These are phyloP conservation scores for Picochlorum sp. DNA, from an alignment of 139 green algal species.

Conservation along the genomic window DNA sequence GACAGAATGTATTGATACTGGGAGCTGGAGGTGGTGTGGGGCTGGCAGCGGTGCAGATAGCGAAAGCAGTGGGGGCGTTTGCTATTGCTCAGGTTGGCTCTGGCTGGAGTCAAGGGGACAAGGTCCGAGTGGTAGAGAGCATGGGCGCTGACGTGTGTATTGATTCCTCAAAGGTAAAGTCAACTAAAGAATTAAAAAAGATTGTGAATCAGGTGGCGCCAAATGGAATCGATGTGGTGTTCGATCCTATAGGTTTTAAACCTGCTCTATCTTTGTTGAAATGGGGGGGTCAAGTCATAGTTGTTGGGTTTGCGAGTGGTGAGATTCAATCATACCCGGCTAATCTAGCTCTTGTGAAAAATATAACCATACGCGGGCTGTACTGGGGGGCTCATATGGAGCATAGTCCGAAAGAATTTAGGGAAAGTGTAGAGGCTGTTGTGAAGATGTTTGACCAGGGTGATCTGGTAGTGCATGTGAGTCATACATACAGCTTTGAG, in stretches of 20 bases:
- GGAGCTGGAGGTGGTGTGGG: slow-evolving; percentile 77
- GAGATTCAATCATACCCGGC: slow-evolving; percentile 55
- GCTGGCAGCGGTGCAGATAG: slow-evolving; percentile 66
- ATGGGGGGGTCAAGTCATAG: slow-evolving; percentile 66
- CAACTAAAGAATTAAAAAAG: background rate
- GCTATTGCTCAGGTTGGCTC: slow-evolving; percentile 14
- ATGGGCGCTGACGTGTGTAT: slow-evolving; percentile 47
- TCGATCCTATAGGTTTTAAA: slow-evolving; percentile 80
- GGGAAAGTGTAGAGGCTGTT: slow-evolving; percentile 38
- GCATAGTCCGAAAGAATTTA: slow-evolving; percentile 41
- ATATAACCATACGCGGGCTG: slow-evolving; percentile 66
- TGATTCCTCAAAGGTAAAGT: slow-evolving; percentile 19
- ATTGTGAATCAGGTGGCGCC: slow-evolving; percentile 11
- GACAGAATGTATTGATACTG: slow-evolving; percentile 73
- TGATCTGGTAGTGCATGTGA: slow-evolving; percentile 37
- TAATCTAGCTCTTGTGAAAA: slow-evolving; percentile 82
- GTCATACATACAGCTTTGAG: slow-evolving; percentile 15
- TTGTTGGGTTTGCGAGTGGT: slow-evolving; percentile 74
- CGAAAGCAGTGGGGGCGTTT: slow-evolving; percentile 43
- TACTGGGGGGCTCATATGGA: slow-evolving; percentile 68
- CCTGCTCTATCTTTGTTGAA: too few relatives aligned
- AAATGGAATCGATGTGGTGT: slow-evolving; percentile 62
- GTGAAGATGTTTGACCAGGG: slow-evolving; percentile 35
- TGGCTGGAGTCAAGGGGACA: too few relatives aligned
- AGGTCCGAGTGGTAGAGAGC: slow-evolving; percentile 19